Evolutionary conservation across 192 early-diverging fungal species (phyloP).

Genomic region (Chytriomyces hyalinus): DNA sequence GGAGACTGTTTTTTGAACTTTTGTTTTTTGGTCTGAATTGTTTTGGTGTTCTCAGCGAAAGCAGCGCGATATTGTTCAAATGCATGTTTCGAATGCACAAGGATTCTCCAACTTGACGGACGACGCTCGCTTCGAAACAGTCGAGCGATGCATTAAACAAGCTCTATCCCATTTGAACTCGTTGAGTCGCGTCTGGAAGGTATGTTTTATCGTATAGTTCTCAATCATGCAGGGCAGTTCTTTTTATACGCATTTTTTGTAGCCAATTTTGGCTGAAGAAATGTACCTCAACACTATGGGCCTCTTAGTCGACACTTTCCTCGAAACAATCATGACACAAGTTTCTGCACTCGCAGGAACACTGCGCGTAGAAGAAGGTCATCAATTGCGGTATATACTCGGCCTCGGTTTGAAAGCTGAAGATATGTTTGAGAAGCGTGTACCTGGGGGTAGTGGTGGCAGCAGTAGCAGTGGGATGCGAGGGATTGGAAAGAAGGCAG

Average conservation of each 20-base stretch:
- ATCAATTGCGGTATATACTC: slow-evolving; percentile 48
- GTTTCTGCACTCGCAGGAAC: slow-evolving; percentile 6
- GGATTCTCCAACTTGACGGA: slow-evolving; percentile 43
- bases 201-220: slow-evolving; percentile 32
- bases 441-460: too few relatives aligned
- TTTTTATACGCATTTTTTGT: slow-evolving; percentile 9
- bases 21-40: neutral
- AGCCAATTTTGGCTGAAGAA: slow-evolving; percentile 44
- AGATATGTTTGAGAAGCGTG: slow-evolving; percentile 31
- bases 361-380: slow-evolving; percentile 15
- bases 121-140: slow-evolving; percentile 52
- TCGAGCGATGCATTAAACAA: slow-evolving; percentile 58
- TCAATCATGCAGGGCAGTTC: neutral
- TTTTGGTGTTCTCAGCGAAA: slow-evolving; percentile 47
- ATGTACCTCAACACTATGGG: slow-evolving; percentile 45
- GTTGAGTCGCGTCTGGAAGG: slow-evolving; percentile 64
- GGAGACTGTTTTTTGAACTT: too few relatives aligned
- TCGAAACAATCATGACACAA: slow-evolving; percentile 31
- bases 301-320: slow-evolving; percentile 37
- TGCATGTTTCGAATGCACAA: slow-evolving; percentile 44
- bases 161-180: slow-evolving; percentile 53
- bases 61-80: slow-evolving; percentile 57
- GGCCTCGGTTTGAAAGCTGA: slow-evolving; percentile 34
- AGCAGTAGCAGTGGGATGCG: too few relatives aligned
- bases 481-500: too few relatives aligned